Evolutionary conservation across 2,329 filamentous ascomycete genomes (phyloP).

Genomic region (Aaosphaeria pasadenensis): DNA sequence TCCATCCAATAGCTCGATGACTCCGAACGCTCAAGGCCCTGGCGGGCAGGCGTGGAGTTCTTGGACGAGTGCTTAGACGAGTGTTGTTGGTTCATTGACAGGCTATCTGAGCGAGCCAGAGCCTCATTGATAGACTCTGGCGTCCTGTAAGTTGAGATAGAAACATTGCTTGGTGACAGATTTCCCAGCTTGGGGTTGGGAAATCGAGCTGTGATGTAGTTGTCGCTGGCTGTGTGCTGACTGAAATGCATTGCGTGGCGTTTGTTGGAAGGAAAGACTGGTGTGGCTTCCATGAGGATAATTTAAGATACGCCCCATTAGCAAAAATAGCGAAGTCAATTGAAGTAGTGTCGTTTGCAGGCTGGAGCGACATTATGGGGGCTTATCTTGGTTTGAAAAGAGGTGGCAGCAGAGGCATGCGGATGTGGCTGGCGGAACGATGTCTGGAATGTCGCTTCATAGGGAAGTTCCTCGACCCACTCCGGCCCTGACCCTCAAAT

Average conservation of each 20-base stretch:
- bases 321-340: background rate
- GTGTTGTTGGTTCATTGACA: conserved; percentile 2
- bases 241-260: conserved; percentile 16
- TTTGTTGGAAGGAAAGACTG: conserved; percentile 7
- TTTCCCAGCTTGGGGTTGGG: conserved; percentile 9
- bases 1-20: conserved; percentile 13
- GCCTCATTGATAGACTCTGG: conserved; percentile 12
- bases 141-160: conserved; percentile 8
- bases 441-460: no score
- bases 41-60: conserved; percentile 7
- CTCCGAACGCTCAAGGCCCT: conserved; percentile 13
- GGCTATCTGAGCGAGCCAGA: conserved; percentile 5
- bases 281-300: conserved; percentile 1
- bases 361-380: background rate
- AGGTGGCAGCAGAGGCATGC: background rate
- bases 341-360: conserved; percentile 3
- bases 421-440: no score
- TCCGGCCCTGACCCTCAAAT: no score
- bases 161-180: conserved; percentile 10
- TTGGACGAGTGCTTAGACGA: background rate
- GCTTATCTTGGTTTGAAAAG: background rate
- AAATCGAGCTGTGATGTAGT: conserved; percentile 10
- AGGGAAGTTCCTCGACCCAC: no score
- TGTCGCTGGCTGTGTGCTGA: conserved; percentile 4
- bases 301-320: background rate